Conservation (phyloP, 495 filamentous ascomycete genomes). For the Talaromyces nanjingensis region DNA sequence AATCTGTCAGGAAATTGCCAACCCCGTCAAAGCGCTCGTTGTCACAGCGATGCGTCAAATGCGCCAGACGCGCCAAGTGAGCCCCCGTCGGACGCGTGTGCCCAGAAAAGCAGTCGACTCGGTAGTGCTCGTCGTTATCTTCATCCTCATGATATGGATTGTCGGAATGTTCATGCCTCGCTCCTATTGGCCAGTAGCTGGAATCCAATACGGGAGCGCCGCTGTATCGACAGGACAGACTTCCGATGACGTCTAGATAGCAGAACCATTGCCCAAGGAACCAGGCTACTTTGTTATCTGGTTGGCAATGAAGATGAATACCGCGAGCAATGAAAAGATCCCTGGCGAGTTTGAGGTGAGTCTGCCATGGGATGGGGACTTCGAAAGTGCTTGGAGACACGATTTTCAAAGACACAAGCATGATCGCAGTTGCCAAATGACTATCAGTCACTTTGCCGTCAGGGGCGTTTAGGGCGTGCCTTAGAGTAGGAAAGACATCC, state of each 20-base stretch:
- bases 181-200: constrained; percentile 49
- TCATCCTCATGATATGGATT: constrained; percentile 2
- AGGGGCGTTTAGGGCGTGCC: constrained; percentile 52
- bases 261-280: constrained; percentile 85
- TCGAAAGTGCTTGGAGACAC: constrained; percentile 77
- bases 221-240: constrained; percentile 62
- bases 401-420: constrained; percentile 81
- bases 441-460: constrained; percentile 60
- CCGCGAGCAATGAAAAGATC: constrained; percentile 67
- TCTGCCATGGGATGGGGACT: constrained; percentile 67
- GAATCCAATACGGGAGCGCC: constrained; percentile 44
- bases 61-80: constrained; percentile 67
- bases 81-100: constrained; percentile 65
- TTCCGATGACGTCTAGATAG: constrained; percentile 76
- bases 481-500: constrained; percentile 69
- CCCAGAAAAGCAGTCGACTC: constrained; percentile 75
- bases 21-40: constrained; percentile 54
- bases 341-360: constrained; percentile 68
- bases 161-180: constrained; percentile 17
- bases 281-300: constrained; percentile 59
- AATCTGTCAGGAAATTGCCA: constrained; percentile 44
- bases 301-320: constrained; percentile 43
- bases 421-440: constrained; percentile 77
- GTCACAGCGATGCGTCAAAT: constrained; percentile 66
- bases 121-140: constrained; percentile 51